phyloP scores from a whole-genome alignment of 306 rosid genomes.

The Cotoneaster glaucophyllus region DNA sequence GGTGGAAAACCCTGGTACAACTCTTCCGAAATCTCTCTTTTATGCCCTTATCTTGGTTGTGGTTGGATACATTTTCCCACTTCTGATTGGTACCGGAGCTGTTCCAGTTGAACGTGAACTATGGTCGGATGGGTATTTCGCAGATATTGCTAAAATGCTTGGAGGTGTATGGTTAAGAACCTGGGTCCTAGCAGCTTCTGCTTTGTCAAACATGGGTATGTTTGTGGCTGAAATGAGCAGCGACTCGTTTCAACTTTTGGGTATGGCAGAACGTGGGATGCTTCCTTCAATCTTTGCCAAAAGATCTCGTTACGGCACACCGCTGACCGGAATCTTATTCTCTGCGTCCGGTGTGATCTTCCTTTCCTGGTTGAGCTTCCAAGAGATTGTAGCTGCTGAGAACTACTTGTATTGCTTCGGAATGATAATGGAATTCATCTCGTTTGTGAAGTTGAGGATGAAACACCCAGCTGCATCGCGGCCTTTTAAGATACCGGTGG shows the following conservation, averaged over 20 bases:
- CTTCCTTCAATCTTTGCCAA: constrained; percentile 56
- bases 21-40: constrained; percentile 58
- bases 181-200: constrained; percentile 60
- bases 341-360: constrained; percentile 60
- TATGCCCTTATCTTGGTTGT: constrained; percentile 50
- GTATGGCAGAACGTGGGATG: constrained; percentile 63
- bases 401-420: constrained; percentile 63
- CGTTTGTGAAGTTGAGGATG: constrained; percentile 53
- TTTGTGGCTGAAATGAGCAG: constrained; percentile 71
- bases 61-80: constrained; percentile 52
- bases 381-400: constrained; percentile 68
- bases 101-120: constrained; percentile 31
- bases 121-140: constrained; percentile 63
- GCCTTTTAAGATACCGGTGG: constrained; percentile 54
- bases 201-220: constrained; percentile 72
- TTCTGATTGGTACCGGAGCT: constrained; percentile 52
- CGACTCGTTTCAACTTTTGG: constrained; percentile 65
- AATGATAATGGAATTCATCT: constrained; percentile 61
- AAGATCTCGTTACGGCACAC: constrained; percentile 51
- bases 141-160: constrained; percentile 41
- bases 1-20: constrained; percentile 45
- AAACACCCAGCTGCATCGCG: constrained; percentile 31
- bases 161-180: constrained; percentile 59
- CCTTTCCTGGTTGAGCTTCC: constrained; percentile 68
- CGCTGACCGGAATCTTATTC: constrained; percentile 44